Conservation (phyloP, 2,329 filamentous ascomycete species). For the Trichoderma sp. region DNA sequence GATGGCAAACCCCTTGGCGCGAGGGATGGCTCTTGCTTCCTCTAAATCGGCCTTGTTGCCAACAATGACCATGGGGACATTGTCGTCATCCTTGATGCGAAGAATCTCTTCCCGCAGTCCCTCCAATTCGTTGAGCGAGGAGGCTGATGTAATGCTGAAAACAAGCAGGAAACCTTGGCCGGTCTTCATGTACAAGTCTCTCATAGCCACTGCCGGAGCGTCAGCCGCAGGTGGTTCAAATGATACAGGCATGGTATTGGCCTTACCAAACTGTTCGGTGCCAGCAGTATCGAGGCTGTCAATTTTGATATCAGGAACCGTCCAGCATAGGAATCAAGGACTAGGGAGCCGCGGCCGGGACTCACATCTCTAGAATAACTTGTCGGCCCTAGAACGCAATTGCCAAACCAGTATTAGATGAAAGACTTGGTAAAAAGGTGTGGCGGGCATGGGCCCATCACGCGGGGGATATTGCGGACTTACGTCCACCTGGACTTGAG, state of each 20-base stretch:
- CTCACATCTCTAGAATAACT: constrained; percentile 87
- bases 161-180: constrained; percentile 90
- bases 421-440: constrained; percentile 34
- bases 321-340: neutral
- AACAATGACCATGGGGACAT: constrained; percentile 84
- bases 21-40: constrained; percentile 77
- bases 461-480: constrained; percentile 53
- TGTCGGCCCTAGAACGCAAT: constrained; percentile 68
- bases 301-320: neutral
- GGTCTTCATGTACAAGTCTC: constrained; percentile 90
- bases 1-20: constrained; percentile 77
- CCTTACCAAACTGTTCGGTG: constrained; percentile 84
- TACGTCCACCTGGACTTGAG: constrained; percentile 80
- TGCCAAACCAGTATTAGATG: constrained; percentile 38
- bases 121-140: constrained; percentile 79
- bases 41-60: constrained; percentile 91
- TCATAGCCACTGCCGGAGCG: constrained; percentile 57
- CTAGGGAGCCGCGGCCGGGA: constrained; percentile 12
- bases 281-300: constrained; percentile 81
- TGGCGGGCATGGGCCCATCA: no score
- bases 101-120: constrained; percentile 86
- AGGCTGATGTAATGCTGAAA: constrained; percentile 85
- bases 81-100: constrained; percentile 86
- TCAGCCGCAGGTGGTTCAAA: neutral
- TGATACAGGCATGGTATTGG: neutral